phyloP scores from a whole-genome alignment of 768 basidiomycete genomes.

The Lactarius deliciosus region DNA sequence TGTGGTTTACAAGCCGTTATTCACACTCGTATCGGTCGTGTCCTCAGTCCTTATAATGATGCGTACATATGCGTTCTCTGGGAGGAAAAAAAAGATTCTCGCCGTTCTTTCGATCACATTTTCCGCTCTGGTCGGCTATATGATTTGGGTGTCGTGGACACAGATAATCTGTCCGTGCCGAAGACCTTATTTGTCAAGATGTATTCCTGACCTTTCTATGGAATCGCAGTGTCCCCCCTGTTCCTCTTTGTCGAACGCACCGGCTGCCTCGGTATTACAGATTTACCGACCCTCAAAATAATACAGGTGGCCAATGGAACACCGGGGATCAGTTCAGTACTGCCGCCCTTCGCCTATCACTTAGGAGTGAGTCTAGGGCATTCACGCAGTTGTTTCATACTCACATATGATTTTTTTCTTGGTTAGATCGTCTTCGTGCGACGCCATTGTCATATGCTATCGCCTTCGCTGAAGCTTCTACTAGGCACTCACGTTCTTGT shows the following conservation, averaged over 20 bases:
- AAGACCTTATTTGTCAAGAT: not conserved
- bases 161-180: not conserved
- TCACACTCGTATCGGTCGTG: not conserved
- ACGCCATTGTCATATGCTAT: not conserved
- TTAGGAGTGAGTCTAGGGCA: conserved; percentile 20
- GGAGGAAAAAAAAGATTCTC: conserved; percentile 8
- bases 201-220: not conserved
- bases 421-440: conserved; percentile 18
- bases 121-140: conserved; percentile 1
- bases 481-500: conserved; percentile 12
- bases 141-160: conserved; percentile 17
- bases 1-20: not conserved
- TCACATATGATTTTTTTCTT: not conserved
- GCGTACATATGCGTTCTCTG: conserved; percentile 27
- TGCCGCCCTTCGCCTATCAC: conserved; percentile 10
- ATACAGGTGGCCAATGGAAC: not conserved
- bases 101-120: conserved; percentile 8
- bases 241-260: not conserved
- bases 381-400: not conserved
- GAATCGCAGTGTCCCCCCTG: conserved; percentile 11
- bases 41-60: conserved; percentile 26
- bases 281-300: not conserved
- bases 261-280: conserved; percentile 20
- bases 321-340: not conserved
- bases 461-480: not conserved